These are phyloP conservation scores for Dactylellina cionopaga DNA, from an alignment of 2,329 filamentous ascomycete species.

Conservation along the genomic window DNA sequence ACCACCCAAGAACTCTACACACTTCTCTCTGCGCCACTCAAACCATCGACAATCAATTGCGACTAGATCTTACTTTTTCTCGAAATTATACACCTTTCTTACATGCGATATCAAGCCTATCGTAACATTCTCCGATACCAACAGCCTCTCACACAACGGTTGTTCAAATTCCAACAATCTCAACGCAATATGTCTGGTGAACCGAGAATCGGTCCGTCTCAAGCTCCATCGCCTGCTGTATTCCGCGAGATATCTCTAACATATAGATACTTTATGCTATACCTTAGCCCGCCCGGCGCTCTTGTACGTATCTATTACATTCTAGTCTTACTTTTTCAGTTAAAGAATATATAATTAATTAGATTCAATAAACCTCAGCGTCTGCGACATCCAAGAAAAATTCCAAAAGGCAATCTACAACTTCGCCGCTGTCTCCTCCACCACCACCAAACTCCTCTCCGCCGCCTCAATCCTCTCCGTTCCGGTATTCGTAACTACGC, in stretches of 20 bases:
- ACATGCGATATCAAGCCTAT: constrained; percentile 40
- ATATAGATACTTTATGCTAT: not conserved
- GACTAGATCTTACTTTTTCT: not conserved
- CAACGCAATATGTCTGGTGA: constrained; percentile 48
- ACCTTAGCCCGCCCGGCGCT: constrained; percentile 23
- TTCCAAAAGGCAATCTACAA: constrained; percentile 85
- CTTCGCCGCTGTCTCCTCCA: constrained; percentile 80
- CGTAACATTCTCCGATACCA: constrained; percentile 27
- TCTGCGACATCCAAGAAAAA: constrained; percentile 95
- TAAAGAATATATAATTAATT: not conserved
- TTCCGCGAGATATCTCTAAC: too few species aligned
- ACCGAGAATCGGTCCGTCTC: constrained; percentile 26
- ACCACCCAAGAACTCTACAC: not conserved
- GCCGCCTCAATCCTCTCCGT: constrained; percentile 74
- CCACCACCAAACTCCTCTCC: constrained; percentile 74
- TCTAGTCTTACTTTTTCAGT: constrained; percentile 49
- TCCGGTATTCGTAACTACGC: constrained; percentile 86
- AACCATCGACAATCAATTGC: not conserved
- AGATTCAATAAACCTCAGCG: constrained; percentile 66
- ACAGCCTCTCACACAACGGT: constrained; percentile 3
- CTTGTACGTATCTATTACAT: constrained; percentile 22
- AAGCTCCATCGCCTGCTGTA: too few species aligned
- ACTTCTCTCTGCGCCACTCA: not conserved
- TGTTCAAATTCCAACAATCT: constrained; percentile 40
- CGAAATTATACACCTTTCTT: not conserved